Percentiles rank a stretch among this genome's conserved stretches.
These are phyloP conservation scores for Kodamaea lidongshanica DNA, from an alignment of 805 yeast genomes.

Conservation along the genomic window DNA sequence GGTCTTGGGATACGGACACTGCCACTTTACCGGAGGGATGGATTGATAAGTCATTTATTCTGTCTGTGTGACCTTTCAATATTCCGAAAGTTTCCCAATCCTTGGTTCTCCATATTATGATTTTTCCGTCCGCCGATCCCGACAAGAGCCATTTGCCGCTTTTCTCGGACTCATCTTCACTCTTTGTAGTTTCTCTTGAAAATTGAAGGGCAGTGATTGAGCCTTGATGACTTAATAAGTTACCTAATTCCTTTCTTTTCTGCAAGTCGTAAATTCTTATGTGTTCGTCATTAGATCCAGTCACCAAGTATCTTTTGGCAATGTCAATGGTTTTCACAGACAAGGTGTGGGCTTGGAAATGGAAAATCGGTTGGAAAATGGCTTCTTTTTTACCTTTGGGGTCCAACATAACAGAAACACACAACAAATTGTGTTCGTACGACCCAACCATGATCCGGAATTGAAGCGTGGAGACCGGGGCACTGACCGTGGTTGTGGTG, in stretches of 20 bases:
- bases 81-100: conserved; percentile 94
- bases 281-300: conserved; percentile 95
- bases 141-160: conserved; percentile 86
- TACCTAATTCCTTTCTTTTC: conserved; percentile 89
- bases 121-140: conserved; percentile 85
- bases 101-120: conserved; percentile 88
- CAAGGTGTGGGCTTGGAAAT: conserved; percentile 88
- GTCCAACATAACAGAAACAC: conserved; percentile 69
- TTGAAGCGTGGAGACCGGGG: conserved; percentile 18
- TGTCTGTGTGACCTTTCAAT: conserved; percentile 82
- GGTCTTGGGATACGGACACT: conserved; percentile 80
- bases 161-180: conserved; percentile 21
- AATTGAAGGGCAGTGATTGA: conserved; percentile 74
- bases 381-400: conserved; percentile 36
- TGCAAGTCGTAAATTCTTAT: conserved; percentile 91
- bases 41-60: conserved; percentile 76
- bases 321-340: conserved; percentile 81
- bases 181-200: conserved; percentile 41
- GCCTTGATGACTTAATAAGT: conserved; percentile 82
- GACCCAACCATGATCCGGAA: conserved; percentile 90
- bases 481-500: conserved; percentile 3
- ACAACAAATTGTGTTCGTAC: conserved; percentile 85
- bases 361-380: conserved; percentile 88
- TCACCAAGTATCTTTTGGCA: conserved; percentile 78
- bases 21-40: conserved; percentile 91